A percentile compares a stretch with the other conserved stretches of the same genome.
phyloP scores from a whole-genome alignment of 352 stramenopile species.

The Phytophthora sansomeana region DNA sequence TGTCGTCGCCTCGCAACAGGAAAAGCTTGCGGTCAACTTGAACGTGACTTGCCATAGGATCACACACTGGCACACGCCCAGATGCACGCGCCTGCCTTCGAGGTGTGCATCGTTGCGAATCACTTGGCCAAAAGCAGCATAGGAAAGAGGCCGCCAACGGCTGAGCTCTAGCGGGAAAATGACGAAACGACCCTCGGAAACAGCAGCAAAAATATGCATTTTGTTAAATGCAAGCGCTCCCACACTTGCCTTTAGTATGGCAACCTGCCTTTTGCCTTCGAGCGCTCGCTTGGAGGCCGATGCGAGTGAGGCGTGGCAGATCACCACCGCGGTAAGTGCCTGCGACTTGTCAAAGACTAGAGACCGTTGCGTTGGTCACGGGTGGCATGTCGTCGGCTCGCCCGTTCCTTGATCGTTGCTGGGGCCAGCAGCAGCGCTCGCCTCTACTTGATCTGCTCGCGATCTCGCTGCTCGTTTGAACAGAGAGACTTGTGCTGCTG shows the following conservation, averaged over 20 bases:
- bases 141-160: neutral
- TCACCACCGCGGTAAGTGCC: neutral
- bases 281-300: neutral
- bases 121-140: no score
- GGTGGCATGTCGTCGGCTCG: conserved; percentile 15
- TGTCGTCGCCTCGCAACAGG: conserved; percentile 3
- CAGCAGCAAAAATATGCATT: conserved; percentile 25
- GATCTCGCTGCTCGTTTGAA: conserved; percentile 19
- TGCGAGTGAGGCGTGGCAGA: neutral
- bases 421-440: neutral
- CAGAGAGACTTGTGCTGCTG: neutral
- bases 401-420: conserved; percentile 28
- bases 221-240: conserved; percentile 25
- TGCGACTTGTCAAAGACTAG: conserved; percentile 2
- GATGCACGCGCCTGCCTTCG: neutral
- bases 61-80: neutral
- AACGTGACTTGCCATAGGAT: neutral
- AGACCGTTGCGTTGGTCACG: conserved; percentile 22
- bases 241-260: neutral
- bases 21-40: conserved; percentile 11
- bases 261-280: neutral
- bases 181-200: conserved; percentile 2
- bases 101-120: no score
- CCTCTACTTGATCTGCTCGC: conserved; percentile 5
- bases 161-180: no score